These are phyloP conservation scores for Fusarium fujikuroi DNA, from an alignment of 2,329 filamentous ascomycete genomes.

Conservation along the genomic window DNA sequence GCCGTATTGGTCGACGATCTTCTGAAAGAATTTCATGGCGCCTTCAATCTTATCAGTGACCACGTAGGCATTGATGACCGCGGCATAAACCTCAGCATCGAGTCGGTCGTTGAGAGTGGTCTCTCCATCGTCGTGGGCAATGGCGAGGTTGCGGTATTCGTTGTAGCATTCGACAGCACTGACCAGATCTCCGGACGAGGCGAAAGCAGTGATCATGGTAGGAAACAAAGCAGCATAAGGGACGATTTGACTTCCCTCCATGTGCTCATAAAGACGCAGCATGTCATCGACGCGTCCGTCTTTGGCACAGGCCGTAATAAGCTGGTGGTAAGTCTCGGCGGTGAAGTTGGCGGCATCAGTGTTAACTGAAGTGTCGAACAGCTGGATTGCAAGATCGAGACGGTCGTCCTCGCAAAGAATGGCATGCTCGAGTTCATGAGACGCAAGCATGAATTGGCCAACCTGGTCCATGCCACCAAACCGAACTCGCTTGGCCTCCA, in stretches of 20 bases:
- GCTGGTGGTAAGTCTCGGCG: constrained; percentile 82
- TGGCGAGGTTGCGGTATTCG: constrained; percentile 89
- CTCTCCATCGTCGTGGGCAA: constrained; percentile 81
- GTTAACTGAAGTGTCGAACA: constrained; percentile 81
- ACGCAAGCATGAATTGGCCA: constrained; percentile 88
- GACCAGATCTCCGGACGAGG: constrained; percentile 79
- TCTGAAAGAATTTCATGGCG: constrained; percentile 85
- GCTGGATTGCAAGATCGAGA: constrained; percentile 82
- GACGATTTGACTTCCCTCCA: constrained; percentile 80
- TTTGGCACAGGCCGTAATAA: constrained; percentile 89
- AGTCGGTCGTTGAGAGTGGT: constrained; percentile 75
- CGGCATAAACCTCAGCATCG: constrained; percentile 87
- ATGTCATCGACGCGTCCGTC: constrained; percentile 86
- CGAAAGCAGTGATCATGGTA: constrained; percentile 95
- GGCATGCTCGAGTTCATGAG: constrained; percentile 86
- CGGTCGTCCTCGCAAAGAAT: constrained; percentile 90
- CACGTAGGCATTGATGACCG: constrained; percentile 91
- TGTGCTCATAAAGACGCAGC: constrained; percentile 89
- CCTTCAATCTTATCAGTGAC: constrained; percentile 82
- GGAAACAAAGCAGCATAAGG: constrained; percentile 87
- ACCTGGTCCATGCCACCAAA: constrained; percentile 87
- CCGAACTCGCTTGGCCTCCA: constrained; percentile 85
- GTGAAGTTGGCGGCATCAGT: constrained; percentile 75
- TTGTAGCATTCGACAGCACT: constrained; percentile 96
- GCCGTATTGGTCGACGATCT: constrained; percentile 73